These are phyloP conservation scores for Anthoceros angustus DNA, from an alignment of 225 moss, liverwort and hornwort species.

Conservation along the genomic window DNA sequence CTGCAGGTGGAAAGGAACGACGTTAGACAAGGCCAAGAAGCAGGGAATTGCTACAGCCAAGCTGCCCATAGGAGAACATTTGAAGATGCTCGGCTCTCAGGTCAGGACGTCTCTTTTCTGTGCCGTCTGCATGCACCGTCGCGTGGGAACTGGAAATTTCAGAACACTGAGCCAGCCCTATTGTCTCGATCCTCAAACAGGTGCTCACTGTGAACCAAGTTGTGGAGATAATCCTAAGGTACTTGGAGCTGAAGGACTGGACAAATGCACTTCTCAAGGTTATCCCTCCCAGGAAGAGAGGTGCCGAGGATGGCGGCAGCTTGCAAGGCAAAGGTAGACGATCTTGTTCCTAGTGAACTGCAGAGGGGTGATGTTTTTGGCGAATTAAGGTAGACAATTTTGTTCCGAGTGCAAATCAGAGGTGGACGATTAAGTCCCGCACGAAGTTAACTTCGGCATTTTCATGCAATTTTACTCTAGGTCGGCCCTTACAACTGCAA, in stretches of 20 bases:
- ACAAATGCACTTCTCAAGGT: constrained; percentile 40
- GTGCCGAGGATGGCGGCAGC: constrained; percentile 16
- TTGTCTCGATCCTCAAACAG: constrained; percentile 16
- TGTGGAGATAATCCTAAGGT: constrained; percentile 58
- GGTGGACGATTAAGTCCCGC: no score
- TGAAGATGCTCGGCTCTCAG: constrained; percentile 87
- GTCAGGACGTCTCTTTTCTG: constrained; percentile 12
- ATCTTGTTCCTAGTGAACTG: no score
- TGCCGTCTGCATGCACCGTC: background rate
- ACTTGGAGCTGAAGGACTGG: constrained; percentile 63
- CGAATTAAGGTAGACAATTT: no score
- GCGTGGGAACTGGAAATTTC: background rate
- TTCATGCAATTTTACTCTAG: no score
- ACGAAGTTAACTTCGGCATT: no score
- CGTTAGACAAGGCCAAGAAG: constrained; percentile 61
- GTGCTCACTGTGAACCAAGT: constrained; percentile 95
- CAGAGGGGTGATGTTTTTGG: no score
- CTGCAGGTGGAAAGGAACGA: constrained; percentile 62
- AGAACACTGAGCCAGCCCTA: background rate
- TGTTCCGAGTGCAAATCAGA: no score
- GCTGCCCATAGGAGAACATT: constrained; percentile 70
- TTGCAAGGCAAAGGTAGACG: no score
- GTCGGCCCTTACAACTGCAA: no score
- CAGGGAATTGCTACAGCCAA: constrained; percentile 87
- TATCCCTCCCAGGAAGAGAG: constrained; percentile 59